phyloP scores from a whole-genome alignment of 164 flowering plant genomes.

The Magnolia officinalis region DNA sequence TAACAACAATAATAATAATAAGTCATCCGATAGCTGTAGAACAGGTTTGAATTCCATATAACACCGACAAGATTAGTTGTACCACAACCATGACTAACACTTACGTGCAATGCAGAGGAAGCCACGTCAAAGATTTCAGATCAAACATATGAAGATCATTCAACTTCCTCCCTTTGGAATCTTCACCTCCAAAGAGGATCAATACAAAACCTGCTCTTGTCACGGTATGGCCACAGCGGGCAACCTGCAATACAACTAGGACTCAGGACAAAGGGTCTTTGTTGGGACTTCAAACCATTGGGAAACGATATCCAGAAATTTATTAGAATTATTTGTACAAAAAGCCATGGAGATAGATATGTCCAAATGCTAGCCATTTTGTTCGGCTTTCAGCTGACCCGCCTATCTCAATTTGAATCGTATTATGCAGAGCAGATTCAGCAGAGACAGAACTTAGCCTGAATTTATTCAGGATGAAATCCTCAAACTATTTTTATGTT shows the following conservation, averaged over 20 bases:
- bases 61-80: not conserved
- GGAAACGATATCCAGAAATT: not conserved
- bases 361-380: not conserved
- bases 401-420: not conserved
- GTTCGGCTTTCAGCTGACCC: not conserved
- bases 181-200: conserved; percentile 96
- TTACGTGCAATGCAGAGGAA: conserved; percentile 95
- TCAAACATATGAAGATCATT: conserved; percentile 99
- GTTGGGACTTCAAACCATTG: no score
- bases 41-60: not conserved
- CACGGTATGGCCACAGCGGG: conserved; percentile 89
- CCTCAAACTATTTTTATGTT: not conserved
- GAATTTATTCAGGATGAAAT: not conserved
- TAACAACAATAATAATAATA: not conserved
- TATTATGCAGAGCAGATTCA: not conserved
- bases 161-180: conserved; percentile 72
- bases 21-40: not conserved
- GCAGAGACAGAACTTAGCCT: not conserved
- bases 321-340: not conserved
- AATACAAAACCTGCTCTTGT: conserved; percentile 74
- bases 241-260: conserved; percentile 45
- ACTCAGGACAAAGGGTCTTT: not conserved
- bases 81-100: conserved; percentile 21
- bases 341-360: not conserved
- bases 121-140: conserved; percentile 90